phyloP scores from a whole-genome alignment of 176 grass and related monocot species.

The Chloris gayana region DNA sequence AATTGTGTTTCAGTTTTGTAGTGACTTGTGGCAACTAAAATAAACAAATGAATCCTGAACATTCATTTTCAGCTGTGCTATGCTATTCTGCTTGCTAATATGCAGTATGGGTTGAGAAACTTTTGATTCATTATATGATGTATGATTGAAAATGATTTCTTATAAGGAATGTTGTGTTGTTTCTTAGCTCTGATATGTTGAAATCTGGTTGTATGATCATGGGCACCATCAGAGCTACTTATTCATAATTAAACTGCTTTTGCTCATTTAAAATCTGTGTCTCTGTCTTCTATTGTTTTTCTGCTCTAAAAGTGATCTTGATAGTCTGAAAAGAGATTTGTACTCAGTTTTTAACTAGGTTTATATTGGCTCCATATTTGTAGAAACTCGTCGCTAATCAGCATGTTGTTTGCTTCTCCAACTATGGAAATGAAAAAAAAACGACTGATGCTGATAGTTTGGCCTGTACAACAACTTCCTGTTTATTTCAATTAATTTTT shows the following conservation, averaged over 20 bases:
- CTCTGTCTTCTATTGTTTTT: neutral
- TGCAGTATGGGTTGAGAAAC: neutral
- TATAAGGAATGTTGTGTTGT: neutral
- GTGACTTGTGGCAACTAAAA: neutral
- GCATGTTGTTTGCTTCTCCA: neutral
- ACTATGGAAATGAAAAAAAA: neutral
- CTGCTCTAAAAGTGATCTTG: slow-evolving; percentile 13
- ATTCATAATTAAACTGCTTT: neutral
- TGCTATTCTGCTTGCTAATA: neutral
- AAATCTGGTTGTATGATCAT: neutral
- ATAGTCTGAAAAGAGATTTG: neutral
- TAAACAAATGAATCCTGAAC: neutral
- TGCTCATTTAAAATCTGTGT: slow-evolving; percentile 1
- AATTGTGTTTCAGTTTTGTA: neutral
- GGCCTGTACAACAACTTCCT: neutral
- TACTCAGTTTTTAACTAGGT: neutral
- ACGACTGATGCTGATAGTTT: neutral
- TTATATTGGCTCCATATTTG: slow-evolving; percentile 8
- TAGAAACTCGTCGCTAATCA: slow-evolving; percentile 9
- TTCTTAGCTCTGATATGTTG: neutral
- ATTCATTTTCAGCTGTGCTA: neutral
- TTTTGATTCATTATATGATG: neutral
- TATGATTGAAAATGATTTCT: slow-evolving; percentile 4
- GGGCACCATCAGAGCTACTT: neutral
- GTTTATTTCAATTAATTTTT: no score